Evolutionary conservation across 108 stramenopile genomes (phyloP).

Genomic region (Cyclotella kingstonii): DNA sequence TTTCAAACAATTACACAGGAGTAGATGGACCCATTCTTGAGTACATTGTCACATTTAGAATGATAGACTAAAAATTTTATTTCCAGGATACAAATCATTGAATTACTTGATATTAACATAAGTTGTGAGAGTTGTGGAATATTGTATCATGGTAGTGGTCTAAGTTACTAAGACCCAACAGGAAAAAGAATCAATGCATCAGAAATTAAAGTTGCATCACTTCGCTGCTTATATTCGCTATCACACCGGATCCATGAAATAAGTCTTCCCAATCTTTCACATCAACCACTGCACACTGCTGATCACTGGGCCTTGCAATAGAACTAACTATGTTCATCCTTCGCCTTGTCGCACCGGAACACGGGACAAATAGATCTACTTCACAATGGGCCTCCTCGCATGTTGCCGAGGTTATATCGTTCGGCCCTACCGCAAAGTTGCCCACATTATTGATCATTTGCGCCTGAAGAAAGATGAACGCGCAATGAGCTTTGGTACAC

Average conservation of each 20-base stretch:
- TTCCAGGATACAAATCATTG: too few species aligned
- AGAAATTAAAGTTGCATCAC: too few species aligned
- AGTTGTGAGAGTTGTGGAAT: too few species aligned
- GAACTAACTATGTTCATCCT: slow-evolving; percentile 51
- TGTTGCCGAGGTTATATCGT: slow-evolving; percentile 49
- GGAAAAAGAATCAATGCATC: too few species aligned
- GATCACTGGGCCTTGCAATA: slow-evolving; percentile 32
- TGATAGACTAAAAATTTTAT: too few species aligned
- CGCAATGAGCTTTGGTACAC: slow-evolving; percentile 53
- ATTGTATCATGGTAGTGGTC: too few species aligned
- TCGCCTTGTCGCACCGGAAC: slow-evolving; percentile 41
- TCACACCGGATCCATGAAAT: slow-evolving; percentile 40
- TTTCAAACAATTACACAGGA: too few species aligned
- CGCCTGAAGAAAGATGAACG: slow-evolving; percentile 52
- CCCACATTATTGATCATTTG: slow-evolving; percentile 46
- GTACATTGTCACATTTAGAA: too few species aligned
- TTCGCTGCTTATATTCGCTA: too few species aligned
- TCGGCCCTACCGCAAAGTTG: slow-evolving; percentile 45
- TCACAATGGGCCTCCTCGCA: slow-evolving; percentile 51
- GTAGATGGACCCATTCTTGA: too few species aligned
- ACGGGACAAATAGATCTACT: slow-evolving; percentile 39
- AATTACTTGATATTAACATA: too few species aligned
- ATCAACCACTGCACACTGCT: slow-evolving; percentile 46
- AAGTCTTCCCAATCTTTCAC: slow-evolving; percentile 43
- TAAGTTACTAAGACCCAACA: too few species aligned